Base-by-base conservation (phyloP, 2,329 filamentous ascomycete genomes). In the Cytospora schulzeri region DNA sequence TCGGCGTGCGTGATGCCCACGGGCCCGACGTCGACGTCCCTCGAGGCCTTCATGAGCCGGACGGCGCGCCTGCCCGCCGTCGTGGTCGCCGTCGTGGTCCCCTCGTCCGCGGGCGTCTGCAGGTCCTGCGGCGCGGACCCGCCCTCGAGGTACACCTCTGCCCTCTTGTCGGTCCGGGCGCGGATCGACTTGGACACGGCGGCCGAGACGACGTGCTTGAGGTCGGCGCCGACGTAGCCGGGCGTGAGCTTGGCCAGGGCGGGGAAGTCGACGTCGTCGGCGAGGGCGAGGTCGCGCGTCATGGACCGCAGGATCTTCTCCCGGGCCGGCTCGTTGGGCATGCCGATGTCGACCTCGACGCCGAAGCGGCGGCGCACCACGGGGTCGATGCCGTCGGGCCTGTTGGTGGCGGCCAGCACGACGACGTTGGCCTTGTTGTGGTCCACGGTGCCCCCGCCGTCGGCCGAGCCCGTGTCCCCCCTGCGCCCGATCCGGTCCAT, bases 181-280 rank as follows among this genome's bases (percentile, higher is more conserved):
- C 22, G 41, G 54, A 68, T 72, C 61, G 74, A 71, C 66, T 79
- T 67, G 68, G 78, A 68, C 26, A 77, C 75, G 3, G 83, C 84
- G 1, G 76, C 70, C 2, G 77, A 78, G 55, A 85, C 78, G n/a
- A 88, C 78, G 65, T 81, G 89, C 67, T 91, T 87, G 4, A 99
- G 79, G 79, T 99, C 95, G 7, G 92, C 91, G 14, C 93, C 94
- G 0, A 99, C 94, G 70, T 95, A 99, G 1, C 95, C 95, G 7
- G 95, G 92, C 0, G 94, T 98, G 70, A 89, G 83, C 71, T 91
- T 93, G 7, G 94, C 93, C 4, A 99, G 80, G 19, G 84, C 79
- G 29, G 79, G 78, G 69, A 94, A 91, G 73, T 96, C 86, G 24
- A 98, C 85, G 66, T 93, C 88, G 4, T 85, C 81, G 0, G 86